Evolutionary conservation across 306 rosid species (phyloP).

Genomic region (Quercus parvula): DNA sequence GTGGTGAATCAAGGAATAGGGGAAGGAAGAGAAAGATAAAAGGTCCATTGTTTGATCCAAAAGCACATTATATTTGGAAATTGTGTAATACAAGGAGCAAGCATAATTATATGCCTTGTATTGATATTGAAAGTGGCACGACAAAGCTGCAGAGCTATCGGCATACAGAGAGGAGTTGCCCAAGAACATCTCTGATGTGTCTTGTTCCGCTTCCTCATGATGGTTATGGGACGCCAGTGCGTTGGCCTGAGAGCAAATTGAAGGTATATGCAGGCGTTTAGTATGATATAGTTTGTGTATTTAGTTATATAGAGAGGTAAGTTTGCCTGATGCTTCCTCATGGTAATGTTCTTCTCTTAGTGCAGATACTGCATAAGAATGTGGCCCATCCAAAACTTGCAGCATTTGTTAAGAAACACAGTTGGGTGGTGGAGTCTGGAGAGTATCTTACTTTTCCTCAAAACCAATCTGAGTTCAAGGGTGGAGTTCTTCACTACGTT

Average conservation of each 20-base stretch:
- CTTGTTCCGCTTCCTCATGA: constrained; percentile 77
- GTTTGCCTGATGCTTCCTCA: constrained; percentile 23
- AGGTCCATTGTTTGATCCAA: constrained; percentile 84
- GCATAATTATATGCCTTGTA: constrained; percentile 89
- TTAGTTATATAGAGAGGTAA: constrained; percentile 6
- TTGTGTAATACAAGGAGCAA: constrained; percentile 75
- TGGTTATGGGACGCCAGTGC: constrained; percentile 57
- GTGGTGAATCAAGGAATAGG: constrained; percentile 34
- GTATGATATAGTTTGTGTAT: constrained; percentile 7
- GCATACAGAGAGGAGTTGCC: constrained; percentile 93
- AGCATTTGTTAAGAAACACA: constrained; percentile 64
- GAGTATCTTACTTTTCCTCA: constrained; percentile 82
- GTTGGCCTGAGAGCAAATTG: constrained; percentile 81
- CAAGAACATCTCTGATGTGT: constrained; percentile 61
- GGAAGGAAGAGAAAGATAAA: constrained; percentile 37
- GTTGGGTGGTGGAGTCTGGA: constrained; percentile 72
- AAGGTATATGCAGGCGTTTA: constrained; percentile 48
- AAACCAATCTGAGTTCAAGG: constrained; percentile 69
- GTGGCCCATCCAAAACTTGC: constrained; percentile 93
- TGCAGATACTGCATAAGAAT: constrained; percentile 82
- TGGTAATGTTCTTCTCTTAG: constrained; percentile 32
- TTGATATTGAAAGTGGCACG: constrained; percentile 63
- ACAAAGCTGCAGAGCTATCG: constrained; percentile 71
- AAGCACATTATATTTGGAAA: constrained; percentile 72
- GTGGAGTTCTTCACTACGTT: constrained; percentile 87